These are phyloP conservation scores for Mycena venus DNA, from an alignment of 768 basidiomycete species.

Conservation along the genomic window DNA sequence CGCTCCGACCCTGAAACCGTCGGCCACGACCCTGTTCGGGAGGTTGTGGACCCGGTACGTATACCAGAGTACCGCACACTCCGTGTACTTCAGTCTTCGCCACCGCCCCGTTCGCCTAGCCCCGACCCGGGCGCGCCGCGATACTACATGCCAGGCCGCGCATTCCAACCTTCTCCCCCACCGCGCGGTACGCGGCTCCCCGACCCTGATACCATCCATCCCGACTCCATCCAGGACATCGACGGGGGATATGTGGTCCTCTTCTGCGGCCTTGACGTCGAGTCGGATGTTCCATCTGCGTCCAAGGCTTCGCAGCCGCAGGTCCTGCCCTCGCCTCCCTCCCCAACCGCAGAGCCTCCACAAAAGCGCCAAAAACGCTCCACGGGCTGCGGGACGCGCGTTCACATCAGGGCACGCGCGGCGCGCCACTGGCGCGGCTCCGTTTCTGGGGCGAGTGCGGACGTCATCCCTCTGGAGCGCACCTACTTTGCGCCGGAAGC, in stretches of 20 bases:
- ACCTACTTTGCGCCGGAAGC: background rate
- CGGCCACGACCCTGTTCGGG: no score
- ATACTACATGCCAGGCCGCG: no score
- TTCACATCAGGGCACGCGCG: background rate
- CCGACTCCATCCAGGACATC: conserved; percentile 1
- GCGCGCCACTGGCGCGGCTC: background rate
- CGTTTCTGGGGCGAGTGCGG: background rate
- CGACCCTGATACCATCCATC: background rate
- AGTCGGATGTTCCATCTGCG: background rate
- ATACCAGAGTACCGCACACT: no score
- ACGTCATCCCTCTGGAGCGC: conserved; percentile 4
- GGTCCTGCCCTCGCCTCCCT: background rate
- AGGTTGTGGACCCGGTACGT: no score
- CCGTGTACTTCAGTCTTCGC: no score
- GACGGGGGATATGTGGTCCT: conserved; percentile 1
- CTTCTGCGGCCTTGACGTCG: conserved; percentile 5
- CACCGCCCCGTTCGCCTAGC: no score
- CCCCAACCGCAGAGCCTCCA: background rate
- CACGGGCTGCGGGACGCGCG: background rate
- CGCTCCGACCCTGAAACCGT: no score
- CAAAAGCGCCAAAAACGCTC: background rate
- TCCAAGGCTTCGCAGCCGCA: background rate
- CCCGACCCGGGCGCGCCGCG: no score
- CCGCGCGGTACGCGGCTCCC: background rate
- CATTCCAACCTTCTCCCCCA: no score